phyloP scores from a whole-genome alignment of 2,329 filamentous ascomycete genomes.

The Samsoniella hepiali region DNA sequence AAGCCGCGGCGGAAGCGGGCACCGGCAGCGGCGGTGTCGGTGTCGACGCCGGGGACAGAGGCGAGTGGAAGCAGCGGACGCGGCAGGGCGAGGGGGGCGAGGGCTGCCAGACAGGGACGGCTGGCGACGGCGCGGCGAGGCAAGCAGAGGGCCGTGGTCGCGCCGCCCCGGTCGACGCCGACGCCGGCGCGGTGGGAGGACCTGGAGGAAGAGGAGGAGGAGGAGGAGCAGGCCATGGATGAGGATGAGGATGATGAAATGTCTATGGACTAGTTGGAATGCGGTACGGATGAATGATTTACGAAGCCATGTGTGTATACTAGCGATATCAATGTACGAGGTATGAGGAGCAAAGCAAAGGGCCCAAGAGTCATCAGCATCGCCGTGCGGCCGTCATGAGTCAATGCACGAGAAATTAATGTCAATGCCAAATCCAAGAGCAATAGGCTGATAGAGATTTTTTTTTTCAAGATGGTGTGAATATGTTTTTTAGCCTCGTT shows the following conservation, averaged over 20 bases:
- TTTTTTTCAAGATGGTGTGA: no score
- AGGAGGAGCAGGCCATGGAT: conserved; percentile 27
- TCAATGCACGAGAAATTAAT: no score
- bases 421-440: no score
- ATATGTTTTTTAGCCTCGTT: neutral
- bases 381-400: neutral
- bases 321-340: neutral
- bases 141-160: neutral
- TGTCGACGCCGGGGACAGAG: conserved; percentile 9
- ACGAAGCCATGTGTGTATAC: neutral
- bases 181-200: conserved; percentile 19
- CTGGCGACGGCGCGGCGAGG: neutral
- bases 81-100: conserved; percentile 25
- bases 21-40: neutral
- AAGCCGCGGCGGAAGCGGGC: conserved; percentile 21
- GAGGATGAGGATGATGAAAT: conserved; percentile 23
- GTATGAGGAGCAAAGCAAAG: neutral
- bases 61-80: neutral
- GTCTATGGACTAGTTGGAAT: conserved; percentile 20
- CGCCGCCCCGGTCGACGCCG: conserved; percentile 11
- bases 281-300: conserved; percentile 20
- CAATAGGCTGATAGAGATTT: no score
- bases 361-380: neutral
- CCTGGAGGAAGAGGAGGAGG: conserved; percentile 20
- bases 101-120: conserved; percentile 21